Percentiles rank a stretch among this genome's conserved stretches.
These are phyloP conservation scores for Hericium coralloides DNA, from an alignment of 768 basidiomycete genomes.

Conservation along the genomic window DNA sequence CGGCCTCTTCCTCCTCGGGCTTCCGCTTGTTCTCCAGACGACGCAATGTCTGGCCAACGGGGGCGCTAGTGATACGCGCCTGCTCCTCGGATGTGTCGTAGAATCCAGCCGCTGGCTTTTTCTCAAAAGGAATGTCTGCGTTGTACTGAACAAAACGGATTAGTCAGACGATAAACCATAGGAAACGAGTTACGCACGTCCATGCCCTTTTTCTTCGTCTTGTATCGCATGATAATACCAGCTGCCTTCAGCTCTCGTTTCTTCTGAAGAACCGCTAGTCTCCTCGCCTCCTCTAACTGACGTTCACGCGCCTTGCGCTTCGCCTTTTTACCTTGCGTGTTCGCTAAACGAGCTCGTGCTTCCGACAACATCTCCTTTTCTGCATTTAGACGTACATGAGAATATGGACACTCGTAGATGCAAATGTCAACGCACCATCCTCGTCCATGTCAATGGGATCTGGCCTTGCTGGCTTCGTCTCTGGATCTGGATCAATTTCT, in stretches of 20 bases:
- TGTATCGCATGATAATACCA: conserved; percentile 93
- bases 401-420: neutral
- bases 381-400: conserved; percentile 22
- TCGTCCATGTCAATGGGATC: conserved; percentile 99
- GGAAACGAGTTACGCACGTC: conserved; percentile 50
- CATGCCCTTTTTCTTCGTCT: conserved; percentile 96
- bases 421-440: conserved; percentile 53
- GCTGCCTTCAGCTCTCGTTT: conserved; percentile 97
- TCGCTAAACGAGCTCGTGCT: conserved; percentile 93
- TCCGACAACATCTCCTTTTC: conserved; percentile 99
- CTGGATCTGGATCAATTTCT: conserved; percentile 98
- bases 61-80: conserved; percentile 76
- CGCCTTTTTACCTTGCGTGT: conserved; percentile 99
- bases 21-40: conserved; percentile 95
- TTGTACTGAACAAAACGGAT: conserved; percentile 61
- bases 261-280: conserved; percentile 93
- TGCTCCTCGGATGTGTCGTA: conserved; percentile 96
- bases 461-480: conserved; percentile 95
- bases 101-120: conserved; percentile 90
- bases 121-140: conserved; percentile 97
- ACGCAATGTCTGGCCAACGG: conserved; percentile 83
- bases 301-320: conserved; percentile 98
- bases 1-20: conserved; percentile 88
- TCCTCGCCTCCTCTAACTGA: conserved; percentile 91
- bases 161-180: neutral